These are phyloP conservation scores for Diaporthe capsici DNA, from an alignment of 2,329 filamentous ascomycete species.

Conservation along the genomic window DNA sequence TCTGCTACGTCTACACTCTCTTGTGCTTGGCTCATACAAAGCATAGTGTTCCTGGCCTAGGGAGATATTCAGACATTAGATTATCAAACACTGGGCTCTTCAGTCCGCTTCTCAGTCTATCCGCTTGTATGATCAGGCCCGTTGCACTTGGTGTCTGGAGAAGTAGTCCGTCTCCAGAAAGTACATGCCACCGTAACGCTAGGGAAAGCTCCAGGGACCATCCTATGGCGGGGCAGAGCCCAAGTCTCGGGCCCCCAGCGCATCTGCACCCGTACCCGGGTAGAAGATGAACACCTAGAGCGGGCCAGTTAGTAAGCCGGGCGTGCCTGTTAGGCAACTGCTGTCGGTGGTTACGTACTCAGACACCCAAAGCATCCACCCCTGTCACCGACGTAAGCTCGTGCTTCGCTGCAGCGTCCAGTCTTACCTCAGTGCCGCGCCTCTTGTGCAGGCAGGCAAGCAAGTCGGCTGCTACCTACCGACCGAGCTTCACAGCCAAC, in stretches of 20 bases:
- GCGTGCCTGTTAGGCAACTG: not conserved
- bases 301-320: not conserved
- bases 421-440: not conserved
- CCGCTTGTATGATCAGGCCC: not conserved
- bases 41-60: rapidly evolving
- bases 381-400: slow-evolving; percentile 38
- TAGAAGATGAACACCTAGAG: not conserved
- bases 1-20: not conserved
- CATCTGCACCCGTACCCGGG: not conserved
- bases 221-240: slow-evolving; percentile 11
- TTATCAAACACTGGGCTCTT: not conserved
- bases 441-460: slow-evolving; percentile 23
- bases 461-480: slow-evolving; percentile 19
- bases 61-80: not conserved
- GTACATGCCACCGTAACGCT: slow-evolving; percentile 9
- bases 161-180: slow-evolving; percentile 19
- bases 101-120: not conserved
- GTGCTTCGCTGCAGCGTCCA: slow-evolving; percentile 3
- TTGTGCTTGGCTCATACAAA: not conserved
- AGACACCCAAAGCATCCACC: slow-evolving; percentile 2
- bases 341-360: not conserved
- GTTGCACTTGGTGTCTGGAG: slow-evolving; percentile 19
- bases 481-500: slow-evolving; percentile 20
- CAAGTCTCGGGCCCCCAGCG: not conserved
- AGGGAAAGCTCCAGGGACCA: slow-evolving; percentile 18